Evolutionary conservation across 2,329 filamentous ascomycete genomes (phyloP), one percentile per base, ranked within the genome.

Genomic region (Chrysoporthe deuterocubensis): DNA sequence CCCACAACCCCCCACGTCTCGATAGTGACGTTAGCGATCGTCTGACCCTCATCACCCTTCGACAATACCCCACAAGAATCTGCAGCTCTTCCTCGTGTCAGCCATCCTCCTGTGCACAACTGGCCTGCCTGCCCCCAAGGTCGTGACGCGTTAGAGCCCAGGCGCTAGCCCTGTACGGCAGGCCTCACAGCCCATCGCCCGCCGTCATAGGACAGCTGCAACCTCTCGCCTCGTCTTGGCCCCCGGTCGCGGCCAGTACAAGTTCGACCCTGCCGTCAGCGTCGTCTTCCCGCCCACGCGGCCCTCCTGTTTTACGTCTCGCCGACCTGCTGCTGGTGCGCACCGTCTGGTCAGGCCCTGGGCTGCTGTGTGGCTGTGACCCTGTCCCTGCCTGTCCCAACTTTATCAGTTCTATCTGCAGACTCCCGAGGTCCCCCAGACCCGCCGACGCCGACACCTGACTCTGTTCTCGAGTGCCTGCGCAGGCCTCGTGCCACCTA

Each of bases 171-270:
- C 46, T 52, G 16, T 57, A 54, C 54, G 59, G 63, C 42, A 62
- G 46, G 64, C 56, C 57, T 43, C 34, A 64, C 64, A 64, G 59
- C 56, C 59, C 46, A 32, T 42, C 56, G 42, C 34, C 42, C 56
- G 65, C 32, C 43, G 61, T 64, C 62, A 58, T 56, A 50, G 59
- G 62, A 65, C 57, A 46, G 26, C 57, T 65, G 48, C 58, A 58
- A 54, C 62, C 62, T 59, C 64, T 62, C 66, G 54, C 61, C 61
- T 67, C 61, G 60, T 58, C 60, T 43, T 26, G 50, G 32, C 56
- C 57, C 62, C 66, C 57, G 42, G 40, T 57, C 42, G 58, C 62
- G 54, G 57, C 57, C 65, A 65, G 60, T 57, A 52, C 26, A 52
- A 21, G 48, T 32, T 32, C 48, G 48, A 52, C 21, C 11, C 50